Base-by-base conservation (phyloP, 1,139 yeast species). In the Williopsis jadinii region DNA sequence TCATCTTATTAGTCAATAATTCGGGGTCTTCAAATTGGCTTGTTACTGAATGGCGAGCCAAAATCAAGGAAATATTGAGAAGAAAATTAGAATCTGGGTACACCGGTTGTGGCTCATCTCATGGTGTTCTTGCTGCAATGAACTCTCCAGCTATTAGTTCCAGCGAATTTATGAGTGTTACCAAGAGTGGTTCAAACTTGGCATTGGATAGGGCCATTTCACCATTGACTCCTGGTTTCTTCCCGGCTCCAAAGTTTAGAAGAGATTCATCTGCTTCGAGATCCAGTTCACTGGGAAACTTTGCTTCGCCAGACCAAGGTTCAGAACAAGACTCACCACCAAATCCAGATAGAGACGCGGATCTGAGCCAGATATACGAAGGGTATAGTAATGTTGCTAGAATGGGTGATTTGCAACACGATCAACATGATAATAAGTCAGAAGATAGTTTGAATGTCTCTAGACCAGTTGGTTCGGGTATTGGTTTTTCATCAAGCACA, bases 31-130 rank as follows among this genome's bases (percentile, higher is more conserved):
- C 56, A 46, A 40, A 59, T 28, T 90, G 97, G 97, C 70, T 78
- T 39, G 71, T 74, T 14, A 67, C 73, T 24, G 76, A 77, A 31
- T 92, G 97, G 97, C 71, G 73, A 45, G 52, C 53, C 1, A 75
- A 77, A 41, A 74, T 88, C 44, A 85, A 84, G 57, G 70, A 68
- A 15, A 60, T 88, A 14, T 62, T 90, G 54, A 77, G 75, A 42
- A 62, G 73, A 19, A 90, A 86, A 56, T 62, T 87, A 46, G 66
- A 74, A 11, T 66, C 73, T 37, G 97, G 97, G 8, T 88, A 84
- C 60, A 78, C 77, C 36, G 96, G 97, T 3, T 81, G 95, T 60
- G 96, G 96, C 10, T 74, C 83, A 32, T 62, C 70, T 13, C 71
- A 80, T 45, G 85, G 85, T 10, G 59, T 78, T 33, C 67, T 68